A percentile compares a stretch with the other conserved stretches of the same genome.
Conservation (phyloP, 75 land plant species). For the Larix kaempferi region DNA sequence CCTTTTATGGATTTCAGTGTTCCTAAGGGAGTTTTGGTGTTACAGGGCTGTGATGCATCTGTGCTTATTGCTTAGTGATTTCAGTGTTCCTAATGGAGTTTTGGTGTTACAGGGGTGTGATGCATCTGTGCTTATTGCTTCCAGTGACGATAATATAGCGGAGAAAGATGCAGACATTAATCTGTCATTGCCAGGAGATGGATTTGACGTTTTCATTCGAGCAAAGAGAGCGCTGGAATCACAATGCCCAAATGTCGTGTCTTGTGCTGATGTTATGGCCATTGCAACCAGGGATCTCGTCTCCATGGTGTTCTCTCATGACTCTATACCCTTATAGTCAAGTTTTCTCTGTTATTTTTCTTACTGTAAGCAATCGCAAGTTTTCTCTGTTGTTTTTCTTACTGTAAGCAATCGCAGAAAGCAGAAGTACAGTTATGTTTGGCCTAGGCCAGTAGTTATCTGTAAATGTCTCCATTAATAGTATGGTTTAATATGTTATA, state of each 20-base stretch:
- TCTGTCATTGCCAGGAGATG: conserved; percentile 38
- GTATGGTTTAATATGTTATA: no score
- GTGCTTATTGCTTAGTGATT: conserved; percentile 40
- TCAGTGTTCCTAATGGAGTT: neutral
- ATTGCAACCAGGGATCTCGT: conserved; percentile 27
- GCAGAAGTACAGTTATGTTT: no score
- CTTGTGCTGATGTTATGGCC: conserved; percentile 31
- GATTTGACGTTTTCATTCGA: conserved; percentile 18
- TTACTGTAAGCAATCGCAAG: no score
- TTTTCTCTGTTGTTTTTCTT: no score
- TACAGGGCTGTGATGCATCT: conserved; percentile 38
- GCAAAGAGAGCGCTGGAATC: conserved; percentile 26
- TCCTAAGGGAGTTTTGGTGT: neutral
- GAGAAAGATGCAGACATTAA: conserved; percentile 58
- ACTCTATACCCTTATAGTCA: no score
- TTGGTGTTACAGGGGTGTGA: conserved; percentile 24
- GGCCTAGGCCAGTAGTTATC: no score
- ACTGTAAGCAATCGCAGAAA: no score
- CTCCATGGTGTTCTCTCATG: conserved; percentile 11
- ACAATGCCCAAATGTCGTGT: conserved; percentile 27
- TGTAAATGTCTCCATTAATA: no score
- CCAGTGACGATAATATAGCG: conserved; percentile 28
- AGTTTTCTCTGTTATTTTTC: no score
- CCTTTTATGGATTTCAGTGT: no score
- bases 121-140: conserved; percentile 42